Evolutionary conservation across 352 stramenopile genomes (phyloP).

Genomic region (Pythium pectinolyticum): DNA sequence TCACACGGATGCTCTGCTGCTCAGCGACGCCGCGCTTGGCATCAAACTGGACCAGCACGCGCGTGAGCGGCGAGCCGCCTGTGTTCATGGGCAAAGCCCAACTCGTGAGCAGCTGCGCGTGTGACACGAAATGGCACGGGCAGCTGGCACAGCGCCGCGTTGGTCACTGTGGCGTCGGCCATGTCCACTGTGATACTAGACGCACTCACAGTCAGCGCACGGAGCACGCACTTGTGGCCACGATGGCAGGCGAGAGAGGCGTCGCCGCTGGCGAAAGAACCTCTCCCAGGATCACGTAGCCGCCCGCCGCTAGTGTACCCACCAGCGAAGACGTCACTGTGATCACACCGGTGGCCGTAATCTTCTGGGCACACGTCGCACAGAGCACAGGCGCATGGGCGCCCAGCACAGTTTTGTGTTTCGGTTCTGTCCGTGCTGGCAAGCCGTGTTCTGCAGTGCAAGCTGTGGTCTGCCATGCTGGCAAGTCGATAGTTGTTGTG

Average conservation of each 20-base stretch:
- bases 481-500: too few species aligned
- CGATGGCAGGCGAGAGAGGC: slow-evolving; percentile 40
- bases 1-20: slow-evolving; percentile 55
- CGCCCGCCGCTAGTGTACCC: slow-evolving; percentile 12
- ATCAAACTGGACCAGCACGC: slow-evolving; percentile 64
- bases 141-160: slow-evolving; percentile 42
- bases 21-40: slow-evolving; percentile 55
- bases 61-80: slow-evolving; percentile 43
- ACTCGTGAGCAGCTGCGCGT: too few species aligned
- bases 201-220: slow-evolving; percentile 11
- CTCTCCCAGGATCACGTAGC: slow-evolving; percentile 76
- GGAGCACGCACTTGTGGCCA: slow-evolving; percentile 53
- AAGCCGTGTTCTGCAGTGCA: too few species aligned
- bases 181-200: slow-evolving; percentile 21
- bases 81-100: slow-evolving; percentile 62
- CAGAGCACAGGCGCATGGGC: slow-evolving; percentile 45
- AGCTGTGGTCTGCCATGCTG: too few species aligned
- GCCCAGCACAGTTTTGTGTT: slow-evolving; percentile 34
- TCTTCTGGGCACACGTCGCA: slow-evolving; percentile 55
- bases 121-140: slow-evolving; percentile 41
- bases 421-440: too few species aligned
- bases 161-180: slow-evolving; percentile 24
- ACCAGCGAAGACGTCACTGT: slow-evolving; percentile 45
- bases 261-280: slow-evolving; percentile 36
- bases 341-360: slow-evolving; percentile 34